Conservation (phyloP, 345 rosid genomes). For the Lepidium sativum region DNA sequence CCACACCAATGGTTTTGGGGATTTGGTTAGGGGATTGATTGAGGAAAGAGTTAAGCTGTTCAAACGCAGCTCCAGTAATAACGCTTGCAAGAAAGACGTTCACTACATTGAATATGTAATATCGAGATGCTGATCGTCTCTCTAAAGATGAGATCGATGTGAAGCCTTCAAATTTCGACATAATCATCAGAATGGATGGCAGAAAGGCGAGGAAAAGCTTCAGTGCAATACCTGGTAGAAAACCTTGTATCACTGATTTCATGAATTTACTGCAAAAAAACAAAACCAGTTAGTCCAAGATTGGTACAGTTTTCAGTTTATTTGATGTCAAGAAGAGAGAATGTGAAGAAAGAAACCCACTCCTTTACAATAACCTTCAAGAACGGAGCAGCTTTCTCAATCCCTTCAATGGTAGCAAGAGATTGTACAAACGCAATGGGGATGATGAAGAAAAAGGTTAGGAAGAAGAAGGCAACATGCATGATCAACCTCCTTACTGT, state of each 20-base stretch:
- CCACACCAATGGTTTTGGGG: slow-evolving; percentile 77
- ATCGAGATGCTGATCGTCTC: slow-evolving; percentile 83
- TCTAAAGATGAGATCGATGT: slow-evolving; percentile 65
- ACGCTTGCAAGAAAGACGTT: slow-evolving; percentile 86
- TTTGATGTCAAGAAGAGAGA: neutral
- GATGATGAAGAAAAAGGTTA: slow-evolving; percentile 91
- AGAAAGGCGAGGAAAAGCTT: slow-evolving; percentile 93
- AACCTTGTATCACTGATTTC: slow-evolving; percentile 74
- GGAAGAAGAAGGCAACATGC: slow-evolving; percentile 83
- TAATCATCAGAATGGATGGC: slow-evolving; percentile 83
- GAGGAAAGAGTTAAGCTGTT: slow-evolving; percentile 62
- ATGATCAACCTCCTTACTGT: slow-evolving; percentile 65
- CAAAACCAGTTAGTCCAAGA: neutral
- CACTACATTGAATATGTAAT: slow-evolving; percentile 74
- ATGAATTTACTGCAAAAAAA: slow-evolving; percentile 48
- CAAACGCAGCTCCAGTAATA: slow-evolving; percentile 66
- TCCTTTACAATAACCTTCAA: slow-evolving; percentile 51
- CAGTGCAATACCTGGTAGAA: slow-evolving; percentile 83
- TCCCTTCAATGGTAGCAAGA: slow-evolving; percentile 80
- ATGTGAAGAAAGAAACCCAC: slow-evolving; percentile 36
- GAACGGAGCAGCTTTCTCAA: slow-evolving; percentile 63
- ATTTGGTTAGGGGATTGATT: slow-evolving; percentile 59
- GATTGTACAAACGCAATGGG: slow-evolving; percentile 88
- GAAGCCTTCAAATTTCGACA: slow-evolving; percentile 95
- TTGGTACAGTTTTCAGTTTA: neutral